A percentile compares a stretch with the other conserved stretches of the same genome.
phyloP scores from a whole-genome alignment of 768 basidiomycete genomes.

The Coprinopsis sp. region DNA sequence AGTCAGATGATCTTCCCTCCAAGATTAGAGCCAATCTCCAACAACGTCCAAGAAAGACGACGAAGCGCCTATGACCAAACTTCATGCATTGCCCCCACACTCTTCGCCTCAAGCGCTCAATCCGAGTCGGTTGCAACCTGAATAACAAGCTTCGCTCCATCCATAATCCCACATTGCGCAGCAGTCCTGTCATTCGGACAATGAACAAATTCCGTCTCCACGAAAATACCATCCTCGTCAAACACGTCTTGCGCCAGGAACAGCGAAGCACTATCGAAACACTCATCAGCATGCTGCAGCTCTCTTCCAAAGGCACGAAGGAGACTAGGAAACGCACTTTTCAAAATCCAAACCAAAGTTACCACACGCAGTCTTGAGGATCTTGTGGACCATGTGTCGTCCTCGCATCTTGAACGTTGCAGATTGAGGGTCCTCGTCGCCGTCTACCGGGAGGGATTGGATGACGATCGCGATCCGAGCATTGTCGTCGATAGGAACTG shows the following conservation, averaged over 20 bases:
- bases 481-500: constrained; percentile 2
- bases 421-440: neutral
- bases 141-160: neutral
- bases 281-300: too few relatives aligned
- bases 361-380: constrained; percentile 7
- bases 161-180: neutral
- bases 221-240: neutral
- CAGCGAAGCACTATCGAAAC: too few relatives aligned
- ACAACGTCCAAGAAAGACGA: too few relatives aligned
- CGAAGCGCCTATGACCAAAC: too few relatives aligned
- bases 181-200: neutral
- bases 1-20: too few relatives aligned
- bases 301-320: too few relatives aligned
- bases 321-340: neutral
- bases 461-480: constrained; percentile 4
- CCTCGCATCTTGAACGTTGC: constrained; percentile 11
- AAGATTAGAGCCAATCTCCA: too few relatives aligned
- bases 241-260: neutral
- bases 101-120: too few relatives aligned
- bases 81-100: too few relatives aligned
- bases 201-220: neutral
- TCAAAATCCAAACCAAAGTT: constrained; percentile 5
- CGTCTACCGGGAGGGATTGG: neutral
- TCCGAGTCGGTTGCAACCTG: too few relatives aligned
- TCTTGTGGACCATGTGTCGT: constrained; percentile 6